A percentile compares a stretch with the other conserved stretches of the same genome.
Conservation (phyloP, 345 rosid species). For the Anacardium occidentale region DNA sequence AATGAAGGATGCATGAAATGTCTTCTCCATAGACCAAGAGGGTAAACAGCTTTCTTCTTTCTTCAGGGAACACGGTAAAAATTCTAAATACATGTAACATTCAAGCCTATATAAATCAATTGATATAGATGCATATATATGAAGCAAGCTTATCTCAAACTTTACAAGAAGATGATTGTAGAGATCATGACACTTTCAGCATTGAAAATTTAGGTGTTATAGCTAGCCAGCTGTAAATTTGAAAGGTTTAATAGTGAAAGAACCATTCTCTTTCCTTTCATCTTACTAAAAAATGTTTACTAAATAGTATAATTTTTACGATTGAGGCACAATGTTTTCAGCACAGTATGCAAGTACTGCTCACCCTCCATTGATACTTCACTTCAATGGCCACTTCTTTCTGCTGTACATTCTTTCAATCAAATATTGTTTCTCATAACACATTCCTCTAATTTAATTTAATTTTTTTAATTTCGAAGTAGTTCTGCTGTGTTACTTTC, state of each 20-base stretch:
- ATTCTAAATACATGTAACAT: neutral
- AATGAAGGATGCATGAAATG: neutral
- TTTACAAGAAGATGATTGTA: neutral
- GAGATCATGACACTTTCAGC: neutral
- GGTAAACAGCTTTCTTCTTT: neutral
- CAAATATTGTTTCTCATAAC: neutral
- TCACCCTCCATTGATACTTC: neutral
- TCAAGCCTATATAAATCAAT: too few relatives aligned
- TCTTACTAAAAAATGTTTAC: neutral
- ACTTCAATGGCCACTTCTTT: neutral
- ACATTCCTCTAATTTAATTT: too few relatives aligned
- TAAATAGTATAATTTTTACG: neutral
- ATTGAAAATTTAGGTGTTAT: neutral
- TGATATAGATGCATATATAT: too few relatives aligned
- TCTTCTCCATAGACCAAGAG: neutral
- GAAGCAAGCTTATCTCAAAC: neutral
- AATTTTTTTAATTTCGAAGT: neutral
- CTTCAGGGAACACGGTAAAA: neutral
- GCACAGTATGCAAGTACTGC: neutral
- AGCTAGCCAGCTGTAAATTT: constrained; percentile 12
- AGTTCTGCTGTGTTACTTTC: neutral
- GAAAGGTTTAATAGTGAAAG: constrained; percentile 10
- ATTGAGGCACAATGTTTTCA: neutral
- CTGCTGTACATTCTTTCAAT: too few relatives aligned
- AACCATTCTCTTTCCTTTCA: neutral